These are phyloP conservation scores for Isoetes taiwanensis DNA, from an alignment of 75 land plant species.

Conservation along the genomic window DNA sequence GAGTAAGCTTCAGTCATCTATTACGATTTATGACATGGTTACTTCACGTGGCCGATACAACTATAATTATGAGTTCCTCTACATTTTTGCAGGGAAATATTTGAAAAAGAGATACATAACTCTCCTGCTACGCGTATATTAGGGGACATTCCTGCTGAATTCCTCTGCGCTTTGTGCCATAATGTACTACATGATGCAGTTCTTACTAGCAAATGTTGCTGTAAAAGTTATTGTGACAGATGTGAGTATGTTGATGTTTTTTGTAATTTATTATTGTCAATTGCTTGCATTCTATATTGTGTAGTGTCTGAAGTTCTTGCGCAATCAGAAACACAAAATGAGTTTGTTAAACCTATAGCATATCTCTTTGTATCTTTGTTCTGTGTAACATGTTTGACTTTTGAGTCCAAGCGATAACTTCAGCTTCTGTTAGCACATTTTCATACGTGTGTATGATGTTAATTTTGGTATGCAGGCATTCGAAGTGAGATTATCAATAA, in stretches of 20 bases:
- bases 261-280: no score
- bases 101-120: neutral
- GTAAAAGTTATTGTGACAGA: neutral
- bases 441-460: no score
- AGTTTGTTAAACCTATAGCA: no score
- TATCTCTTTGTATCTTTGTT: no score
- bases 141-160: neutral
- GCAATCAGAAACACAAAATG: neutral
- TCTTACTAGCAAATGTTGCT: slow-evolving; percentile 3
- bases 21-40: neutral
- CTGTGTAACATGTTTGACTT: no score
- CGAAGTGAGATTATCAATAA: neutral
- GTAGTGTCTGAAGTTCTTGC: no score
- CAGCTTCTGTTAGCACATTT: no score
- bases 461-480: slow-evolving; percentile 1
- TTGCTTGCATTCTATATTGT: no score
- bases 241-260: neutral
- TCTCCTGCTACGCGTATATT: neutral
- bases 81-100: neutral
- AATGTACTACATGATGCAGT: neutral
- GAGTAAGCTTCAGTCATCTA: neutral
- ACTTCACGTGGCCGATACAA: neutral
- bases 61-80: neutral
- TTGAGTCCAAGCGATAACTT: no score
- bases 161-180: slow-evolving; percentile 1